phyloP scores from a whole-genome alignment of 257 asterid species.

The Solanum gracilifrons region DNA sequence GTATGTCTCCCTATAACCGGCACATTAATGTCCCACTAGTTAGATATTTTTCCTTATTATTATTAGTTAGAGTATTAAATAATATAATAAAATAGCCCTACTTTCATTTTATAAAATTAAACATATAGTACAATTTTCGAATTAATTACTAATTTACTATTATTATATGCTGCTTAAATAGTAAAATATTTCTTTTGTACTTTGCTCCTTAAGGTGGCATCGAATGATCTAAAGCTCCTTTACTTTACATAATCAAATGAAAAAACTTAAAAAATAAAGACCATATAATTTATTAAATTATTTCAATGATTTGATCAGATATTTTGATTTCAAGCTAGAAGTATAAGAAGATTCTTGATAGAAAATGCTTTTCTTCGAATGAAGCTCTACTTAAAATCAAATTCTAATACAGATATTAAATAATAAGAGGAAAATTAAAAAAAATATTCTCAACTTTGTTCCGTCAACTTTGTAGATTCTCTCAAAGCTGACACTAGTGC shows the following conservation, averaged over 20 bases:
- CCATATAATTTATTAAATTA: not conserved
- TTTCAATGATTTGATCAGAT: not conserved
- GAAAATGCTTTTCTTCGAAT: rapidly evolving
- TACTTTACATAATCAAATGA: not conserved
- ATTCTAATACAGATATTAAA: rapidly evolving
- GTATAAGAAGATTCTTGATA: too few relatives aligned
- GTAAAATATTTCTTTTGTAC: not conserved
- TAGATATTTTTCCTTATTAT: not conserved
- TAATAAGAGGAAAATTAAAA: rapidly evolving
- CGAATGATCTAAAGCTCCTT: not conserved
- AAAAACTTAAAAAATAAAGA: not conserved
- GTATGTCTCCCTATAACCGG: not conserved
- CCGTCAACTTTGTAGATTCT: not conserved
- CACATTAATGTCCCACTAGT: not conserved
- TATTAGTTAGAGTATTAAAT: not conserved
- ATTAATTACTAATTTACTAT: not conserved
- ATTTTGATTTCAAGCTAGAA: rapidly evolving
- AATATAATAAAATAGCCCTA: not conserved
- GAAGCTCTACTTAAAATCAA: too few relatives aligned
- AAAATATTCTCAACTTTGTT: not conserved
- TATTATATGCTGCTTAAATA: not conserved
- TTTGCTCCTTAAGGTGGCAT: not conserved
- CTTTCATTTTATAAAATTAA: not conserved
- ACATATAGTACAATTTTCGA: not conserved
- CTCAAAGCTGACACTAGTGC: not conserved